A percentile compares a stretch with the other conserved stretches of the same genome.
phyloP scores from a whole-genome alignment of 2,329 filamentous ascomycete genomes.

The Diaporthe citri region DNA sequence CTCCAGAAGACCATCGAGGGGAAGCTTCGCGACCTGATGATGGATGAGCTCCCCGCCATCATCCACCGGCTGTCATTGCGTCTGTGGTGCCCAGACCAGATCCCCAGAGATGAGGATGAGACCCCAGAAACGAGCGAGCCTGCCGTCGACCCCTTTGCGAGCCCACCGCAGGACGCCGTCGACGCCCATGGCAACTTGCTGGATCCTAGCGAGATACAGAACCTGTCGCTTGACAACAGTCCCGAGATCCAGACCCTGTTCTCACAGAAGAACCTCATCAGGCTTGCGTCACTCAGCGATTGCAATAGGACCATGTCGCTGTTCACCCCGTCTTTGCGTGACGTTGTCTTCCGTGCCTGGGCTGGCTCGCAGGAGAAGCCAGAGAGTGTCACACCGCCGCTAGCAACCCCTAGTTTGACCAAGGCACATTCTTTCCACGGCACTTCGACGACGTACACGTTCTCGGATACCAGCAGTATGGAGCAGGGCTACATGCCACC shows the following conservation, averaged over 20 bases:
- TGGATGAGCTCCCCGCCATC: slow-evolving; percentile 97
- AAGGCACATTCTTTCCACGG: slow-evolving; percentile 74
- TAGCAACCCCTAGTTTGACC: slow-evolving; percentile 66
- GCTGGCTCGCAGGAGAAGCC: slow-evolving; percentile 80
- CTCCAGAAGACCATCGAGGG: slow-evolving; percentile 95
- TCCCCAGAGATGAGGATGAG: slow-evolving; percentile 74
- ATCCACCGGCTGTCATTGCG: slow-evolving; percentile 92
- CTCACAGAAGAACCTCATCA: slow-evolving; percentile 92
- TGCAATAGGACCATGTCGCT: slow-evolving; percentile 92
- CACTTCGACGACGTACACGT: slow-evolving; percentile 75
- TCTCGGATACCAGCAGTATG: slow-evolving; percentile 77
- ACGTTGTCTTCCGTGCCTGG: slow-evolving; percentile 94
- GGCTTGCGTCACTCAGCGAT: slow-evolving; percentile 84
- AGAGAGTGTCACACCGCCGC: slow-evolving; percentile 66
- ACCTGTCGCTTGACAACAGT: slow-evolving; percentile 82
- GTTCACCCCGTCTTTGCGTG: slow-evolving; percentile 90
- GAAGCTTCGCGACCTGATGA: slow-evolving; percentile 92
- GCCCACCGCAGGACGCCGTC: slow-evolving; percentile 83
- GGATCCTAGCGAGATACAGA: slow-evolving; percentile 80
- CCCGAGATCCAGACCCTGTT: slow-evolving; percentile 90
- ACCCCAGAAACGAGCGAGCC: slow-evolving; percentile 65
- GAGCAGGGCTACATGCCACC: slow-evolving; percentile 74
- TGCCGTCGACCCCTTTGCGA: slow-evolving; percentile 83
- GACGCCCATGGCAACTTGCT: slow-evolving; percentile 84
- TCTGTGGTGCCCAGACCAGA: slow-evolving; percentile 90